Evolutionary conservation across 2,329 filamentous ascomycete species (phyloP).

Genomic region (Cercospora sp.): DNA sequence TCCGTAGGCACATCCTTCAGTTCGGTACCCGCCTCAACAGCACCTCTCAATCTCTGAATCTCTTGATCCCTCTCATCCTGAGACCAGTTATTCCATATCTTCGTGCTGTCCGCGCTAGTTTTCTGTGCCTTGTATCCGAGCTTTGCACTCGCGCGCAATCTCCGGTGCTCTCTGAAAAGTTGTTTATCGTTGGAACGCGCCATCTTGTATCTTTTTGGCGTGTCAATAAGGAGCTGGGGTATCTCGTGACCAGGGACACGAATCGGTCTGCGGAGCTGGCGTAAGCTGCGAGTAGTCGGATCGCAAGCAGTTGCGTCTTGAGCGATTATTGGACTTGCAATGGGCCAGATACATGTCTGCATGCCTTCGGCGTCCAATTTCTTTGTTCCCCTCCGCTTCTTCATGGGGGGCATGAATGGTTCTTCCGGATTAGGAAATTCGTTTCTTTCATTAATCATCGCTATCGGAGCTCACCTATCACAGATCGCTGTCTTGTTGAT

Average conservation of each 20-base stretch:
- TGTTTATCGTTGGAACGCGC: not conserved
- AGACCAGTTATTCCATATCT: not conserved
- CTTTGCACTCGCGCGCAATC: not conserved
- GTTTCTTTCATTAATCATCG: not conserved
- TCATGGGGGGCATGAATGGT: not conserved
- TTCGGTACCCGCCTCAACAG: not conserved
- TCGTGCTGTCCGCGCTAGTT: not conserved
- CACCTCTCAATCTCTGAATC: not conserved
- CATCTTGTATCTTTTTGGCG: not conserved
- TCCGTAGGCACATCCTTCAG: not conserved
- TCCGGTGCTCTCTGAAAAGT: slow-evolving; percentile 4
- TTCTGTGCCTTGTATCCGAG: not conserved
- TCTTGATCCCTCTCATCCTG: not conserved
- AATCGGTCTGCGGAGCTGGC: not conserved
- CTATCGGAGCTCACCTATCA: not conserved
- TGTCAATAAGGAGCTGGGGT: not conserved
- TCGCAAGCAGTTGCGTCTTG: not conserved
- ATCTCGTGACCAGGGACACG: not conserved
- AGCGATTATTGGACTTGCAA: not conserved
- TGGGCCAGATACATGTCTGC: not conserved
- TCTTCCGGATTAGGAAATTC: not conserved
- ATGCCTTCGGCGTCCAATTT: not conserved
- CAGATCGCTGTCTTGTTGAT: not conserved
- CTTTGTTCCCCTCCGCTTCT: not conserved
- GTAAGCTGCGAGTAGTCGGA: not conserved